Conservation (phyloP, 768 basidiomycete genomes). For the Antrodiella citrinella region DNA sequence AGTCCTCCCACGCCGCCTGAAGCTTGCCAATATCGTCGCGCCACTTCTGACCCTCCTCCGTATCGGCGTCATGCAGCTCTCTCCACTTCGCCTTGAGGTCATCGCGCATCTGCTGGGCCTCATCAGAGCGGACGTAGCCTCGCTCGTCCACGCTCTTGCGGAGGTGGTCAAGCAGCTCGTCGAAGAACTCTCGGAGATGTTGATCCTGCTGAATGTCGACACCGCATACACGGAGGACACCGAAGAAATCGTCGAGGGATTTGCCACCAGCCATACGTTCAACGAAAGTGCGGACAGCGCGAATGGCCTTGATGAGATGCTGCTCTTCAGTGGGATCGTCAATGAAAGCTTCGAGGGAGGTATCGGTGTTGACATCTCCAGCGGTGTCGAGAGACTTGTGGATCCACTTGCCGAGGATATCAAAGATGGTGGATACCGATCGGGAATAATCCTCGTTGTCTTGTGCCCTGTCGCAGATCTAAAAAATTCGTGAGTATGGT, state of each 20-base stretch:
- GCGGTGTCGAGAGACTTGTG: conserved; percentile 42
- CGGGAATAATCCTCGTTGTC: conserved; percentile 50
- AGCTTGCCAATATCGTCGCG: conserved; percentile 38
- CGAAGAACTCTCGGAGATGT: conserved; percentile 44
- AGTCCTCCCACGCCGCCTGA: conserved; percentile 34
- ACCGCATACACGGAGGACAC: conserved; percentile 33
- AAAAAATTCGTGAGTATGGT: background rate
- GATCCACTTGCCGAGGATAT: conserved; percentile 49
- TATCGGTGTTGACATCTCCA: conserved; percentile 31
- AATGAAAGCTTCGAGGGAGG: conserved; percentile 48
- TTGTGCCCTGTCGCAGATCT: conserved; percentile 63
- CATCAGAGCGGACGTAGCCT: conserved; percentile 46
- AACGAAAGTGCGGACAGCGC: conserved; percentile 29
- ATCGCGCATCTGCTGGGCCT: conserved; percentile 30
- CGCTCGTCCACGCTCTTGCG: conserved; percentile 39
- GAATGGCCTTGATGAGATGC: conserved; percentile 47
- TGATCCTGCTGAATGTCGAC: conserved; percentile 44
- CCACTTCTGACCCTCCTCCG: conserved; percentile 40
- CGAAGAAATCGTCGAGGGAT: conserved; percentile 42
- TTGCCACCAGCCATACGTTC: conserved; percentile 46
- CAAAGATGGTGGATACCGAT: conserved; percentile 50
- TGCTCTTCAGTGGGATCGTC: conserved; percentile 57
- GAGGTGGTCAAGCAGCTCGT: conserved; percentile 42
- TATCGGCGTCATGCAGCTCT: conserved; percentile 36
- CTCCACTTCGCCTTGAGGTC: conserved; percentile 45